phyloP scores from a whole-genome alignment of 768 basidiomycete species.

The Suillus luteus region DNA sequence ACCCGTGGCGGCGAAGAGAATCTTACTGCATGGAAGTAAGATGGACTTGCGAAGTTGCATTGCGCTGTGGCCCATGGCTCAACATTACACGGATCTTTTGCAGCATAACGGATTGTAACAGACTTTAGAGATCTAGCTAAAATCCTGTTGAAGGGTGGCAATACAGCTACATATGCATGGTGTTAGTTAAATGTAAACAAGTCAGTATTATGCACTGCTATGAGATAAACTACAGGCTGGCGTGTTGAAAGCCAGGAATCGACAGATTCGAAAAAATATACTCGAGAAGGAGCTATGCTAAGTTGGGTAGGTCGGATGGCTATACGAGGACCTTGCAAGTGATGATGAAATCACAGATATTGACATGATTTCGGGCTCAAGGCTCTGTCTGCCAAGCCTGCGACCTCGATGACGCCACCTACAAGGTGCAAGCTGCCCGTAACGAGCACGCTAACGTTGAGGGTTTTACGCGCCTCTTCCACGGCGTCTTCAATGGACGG shows the following conservation, averaged over 20 bases:
- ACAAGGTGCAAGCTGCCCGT: slow-evolving; percentile 93
- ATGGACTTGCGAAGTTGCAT: not conserved
- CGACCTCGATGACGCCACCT: slow-evolving; percentile 92
- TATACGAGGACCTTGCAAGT: not conserved
- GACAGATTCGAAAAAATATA: not conserved
- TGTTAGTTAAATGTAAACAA: slow-evolving; percentile 14
- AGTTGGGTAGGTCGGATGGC: not conserved
- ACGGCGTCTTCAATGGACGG: slow-evolving; percentile 91
- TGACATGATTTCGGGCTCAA: not conserved
- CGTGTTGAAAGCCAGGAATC: slow-evolving; percentile 3
- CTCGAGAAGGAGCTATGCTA: not conserved
- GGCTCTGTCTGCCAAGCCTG: slow-evolving; percentile 51
- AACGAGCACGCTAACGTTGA: slow-evolving; percentile 67
- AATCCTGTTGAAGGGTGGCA: slow-evolving; percentile 40
- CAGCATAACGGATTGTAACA: not conserved
- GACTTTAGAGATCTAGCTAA: not conserved
- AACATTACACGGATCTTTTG: not conserved
- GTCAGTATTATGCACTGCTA: slow-evolving; percentile 6
- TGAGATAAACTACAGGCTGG: not conserved
- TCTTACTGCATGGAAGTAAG: slow-evolving; percentile 6
- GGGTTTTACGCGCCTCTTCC: slow-evolving; percentile 33
- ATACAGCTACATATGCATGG: slow-evolving; percentile 11
- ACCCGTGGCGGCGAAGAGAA: slow-evolving; percentile 13
- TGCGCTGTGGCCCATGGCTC: not conserved
- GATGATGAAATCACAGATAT: slow-evolving; percentile 6